Evolutionary conservation across 192 early-diverging fungal genomes (phyloP).

Genomic region (Coemansia sp.): DNA sequence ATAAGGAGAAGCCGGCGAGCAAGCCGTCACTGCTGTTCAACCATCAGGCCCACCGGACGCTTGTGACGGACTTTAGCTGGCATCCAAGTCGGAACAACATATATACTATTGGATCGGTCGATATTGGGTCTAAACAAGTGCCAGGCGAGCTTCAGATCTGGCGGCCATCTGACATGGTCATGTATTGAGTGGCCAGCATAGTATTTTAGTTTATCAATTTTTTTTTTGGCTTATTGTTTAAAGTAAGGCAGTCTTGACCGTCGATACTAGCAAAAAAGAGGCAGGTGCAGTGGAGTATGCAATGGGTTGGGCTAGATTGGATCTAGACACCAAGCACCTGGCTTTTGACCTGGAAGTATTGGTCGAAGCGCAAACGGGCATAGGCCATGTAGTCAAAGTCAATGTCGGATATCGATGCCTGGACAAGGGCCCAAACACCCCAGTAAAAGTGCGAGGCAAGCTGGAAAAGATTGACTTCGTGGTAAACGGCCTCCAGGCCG

Average conservation of each 20-base stretch:
- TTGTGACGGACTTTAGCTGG: conserved; percentile 45
- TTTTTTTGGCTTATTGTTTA: neutral
- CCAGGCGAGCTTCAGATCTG: conserved; percentile 52
- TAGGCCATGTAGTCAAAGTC: conserved; percentile 97
- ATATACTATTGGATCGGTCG: conserved; percentile 50
- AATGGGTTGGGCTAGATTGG: neutral
- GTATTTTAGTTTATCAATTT: neutral
- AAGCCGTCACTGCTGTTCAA: conserved; percentile 21
- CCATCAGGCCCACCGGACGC: conserved; percentile 41
- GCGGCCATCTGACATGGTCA: conserved; percentile 22
- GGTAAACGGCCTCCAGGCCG: conserved; percentile 67
- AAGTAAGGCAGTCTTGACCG: too few relatives aligned
- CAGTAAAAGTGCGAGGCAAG: conserved; percentile 94
- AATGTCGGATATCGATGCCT: conserved; percentile 87
- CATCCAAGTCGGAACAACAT: conserved; percentile 31
- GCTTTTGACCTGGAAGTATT: conserved; percentile 68
- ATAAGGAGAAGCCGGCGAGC: neutral
- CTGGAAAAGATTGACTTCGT: conserved; percentile 81
- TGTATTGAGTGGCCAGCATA: conserved; percentile 1
- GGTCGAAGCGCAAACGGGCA: conserved; percentile 76
- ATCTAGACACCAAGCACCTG: conserved; percentile 22
- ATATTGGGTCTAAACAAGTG: conserved; percentile 20
- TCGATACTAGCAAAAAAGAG: neutral
- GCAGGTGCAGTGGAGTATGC: neutral
- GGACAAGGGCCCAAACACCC: conserved; percentile 80